A percentile compares a stretch with the other conserved stretches of the same genome.
phyloP scores from a whole-genome alignment of 192 early-diverging fungal genomes.

The Coemansia sp. region DNA sequence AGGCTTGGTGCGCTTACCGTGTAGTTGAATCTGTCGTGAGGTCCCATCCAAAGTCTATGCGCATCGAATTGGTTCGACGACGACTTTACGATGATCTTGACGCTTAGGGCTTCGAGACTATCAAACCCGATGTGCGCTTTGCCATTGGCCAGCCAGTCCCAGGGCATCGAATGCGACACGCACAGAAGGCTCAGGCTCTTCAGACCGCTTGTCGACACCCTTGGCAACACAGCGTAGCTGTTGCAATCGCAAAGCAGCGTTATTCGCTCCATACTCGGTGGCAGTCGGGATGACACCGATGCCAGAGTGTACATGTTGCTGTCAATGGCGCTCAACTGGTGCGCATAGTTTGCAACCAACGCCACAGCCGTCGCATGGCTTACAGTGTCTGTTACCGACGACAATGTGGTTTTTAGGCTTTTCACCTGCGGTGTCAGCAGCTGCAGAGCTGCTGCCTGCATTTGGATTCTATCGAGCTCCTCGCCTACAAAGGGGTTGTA shows the following conservation, averaged over 20 bases:
- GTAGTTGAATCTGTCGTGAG: background rate
- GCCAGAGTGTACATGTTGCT: background rate
- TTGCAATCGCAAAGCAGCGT: conserved; percentile 2
- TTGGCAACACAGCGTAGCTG: background rate
- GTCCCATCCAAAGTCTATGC: background rate
- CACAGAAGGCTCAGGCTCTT: background rate
- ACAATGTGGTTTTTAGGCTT: background rate
- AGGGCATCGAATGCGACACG: background rate
- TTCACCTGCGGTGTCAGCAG: background rate
- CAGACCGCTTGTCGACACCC: background rate
- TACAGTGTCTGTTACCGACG: background rate
- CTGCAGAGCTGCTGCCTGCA: background rate
- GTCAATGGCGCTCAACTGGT: background rate
- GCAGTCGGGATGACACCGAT: background rate
- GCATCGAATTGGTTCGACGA: background rate
- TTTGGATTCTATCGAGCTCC: background rate
- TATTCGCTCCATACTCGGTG: background rate
- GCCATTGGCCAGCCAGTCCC: background rate
- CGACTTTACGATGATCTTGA: background rate
- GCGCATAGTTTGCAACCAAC: background rate
- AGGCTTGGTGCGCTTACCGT: background rate
- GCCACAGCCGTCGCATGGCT: background rate
- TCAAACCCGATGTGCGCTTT: background rate
- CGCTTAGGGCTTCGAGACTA: background rate
- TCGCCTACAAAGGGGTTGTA: background rate